Evolutionary conservation across 2,329 filamentous ascomycete species (phyloP), one percentile per base, ranked within the genome.

Genomic region (Paraphaeosphaeria sporulosa): DNA sequence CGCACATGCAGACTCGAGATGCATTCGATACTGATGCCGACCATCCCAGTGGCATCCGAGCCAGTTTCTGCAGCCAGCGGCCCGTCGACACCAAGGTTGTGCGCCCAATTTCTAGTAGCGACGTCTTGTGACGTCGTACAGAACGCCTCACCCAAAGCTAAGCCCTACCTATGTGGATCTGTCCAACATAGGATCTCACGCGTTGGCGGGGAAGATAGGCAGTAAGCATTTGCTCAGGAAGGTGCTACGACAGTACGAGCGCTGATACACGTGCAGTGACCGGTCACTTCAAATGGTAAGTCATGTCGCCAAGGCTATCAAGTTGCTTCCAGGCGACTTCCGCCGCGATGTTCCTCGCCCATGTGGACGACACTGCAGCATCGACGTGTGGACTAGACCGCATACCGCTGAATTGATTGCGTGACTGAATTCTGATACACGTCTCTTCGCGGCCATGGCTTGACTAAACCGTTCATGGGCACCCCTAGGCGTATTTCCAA

Each of bases 151-250:
- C 19, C 5, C 12, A 40, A 38, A n/a, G 19, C 48, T 51, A 51
- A 51, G 34, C 32, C 48, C 19, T 51, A 51, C 30, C 30, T 49
- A 49, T 19, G 30, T 49, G 30, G 47, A 49, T 10, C 19, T 40
- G 48, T 51, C 8, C 32, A 4, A 51, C 48, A 3, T 38, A 15
- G 32, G 17, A 15, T 27, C 17, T 49, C 27, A 9, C 15, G 44
- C 42, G 13, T 17, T 13, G 13, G 36, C 36, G 36, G 36, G 17
- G 36, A 19, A 43, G 21, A 27, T 21, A 51, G 15, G 48, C 48
- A 38, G 48, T 51, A 6, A 51, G 32, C 32, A 51, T 51, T 10
- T 10, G 17, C 21, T 25, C 13, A 15, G 48, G 32, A 51, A 51
- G 32, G 48, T 51, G 48, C 13, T 23, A 51, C 48, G 10, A 12